phyloP scores from a whole-genome alignment of 2,329 filamentous ascomycete species.

The Trichophyton rubrum region DNA sequence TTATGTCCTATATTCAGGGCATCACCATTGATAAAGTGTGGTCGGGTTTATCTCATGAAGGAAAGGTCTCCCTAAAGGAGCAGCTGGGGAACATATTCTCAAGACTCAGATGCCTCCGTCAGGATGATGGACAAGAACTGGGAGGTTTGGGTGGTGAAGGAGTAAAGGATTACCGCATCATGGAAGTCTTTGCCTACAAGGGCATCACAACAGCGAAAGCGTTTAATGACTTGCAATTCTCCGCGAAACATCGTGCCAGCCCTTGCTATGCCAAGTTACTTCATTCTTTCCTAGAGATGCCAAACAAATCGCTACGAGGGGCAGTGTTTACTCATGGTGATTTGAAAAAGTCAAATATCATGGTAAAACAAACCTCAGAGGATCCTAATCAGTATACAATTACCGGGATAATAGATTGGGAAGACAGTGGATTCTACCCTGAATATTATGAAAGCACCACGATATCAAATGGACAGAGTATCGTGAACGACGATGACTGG shows the following conservation, averaged over 20 bases:
- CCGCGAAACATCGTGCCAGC: conserved; percentile 16
- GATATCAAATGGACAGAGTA: conserved; percentile 13
- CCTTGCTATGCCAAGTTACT: conserved; percentile 16
- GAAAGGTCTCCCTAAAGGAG: conserved; percentile 11
- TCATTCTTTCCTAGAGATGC: conserved; percentile 15
- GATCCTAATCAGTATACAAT: conserved; percentile 11
- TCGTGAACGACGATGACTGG: conserved; percentile 20
- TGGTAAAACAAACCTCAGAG: neutral
- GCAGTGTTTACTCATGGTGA: conserved; percentile 12
- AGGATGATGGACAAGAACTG: conserved; percentile 10
- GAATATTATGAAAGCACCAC: conserved; percentile 20
- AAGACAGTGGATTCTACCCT: conserved; percentile 23
- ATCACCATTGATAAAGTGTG: conserved; percentile 17
- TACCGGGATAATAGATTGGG: conserved; percentile 23
- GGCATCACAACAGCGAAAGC: conserved; percentile 15
- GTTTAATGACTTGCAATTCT: conserved; percentile 19
- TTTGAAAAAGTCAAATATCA: conserved; percentile 10
- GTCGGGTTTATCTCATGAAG: conserved; percentile 15
- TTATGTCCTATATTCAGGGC: conserved; percentile 20
- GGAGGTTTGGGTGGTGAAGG: conserved; percentile 20
- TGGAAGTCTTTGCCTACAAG: conserved; percentile 15
- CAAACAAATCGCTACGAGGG: neutral
- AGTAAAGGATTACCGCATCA: conserved; percentile 17
- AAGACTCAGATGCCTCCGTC: conserved; percentile 15
- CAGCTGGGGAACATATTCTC: conserved; percentile 14